These are phyloP conservation scores for Microthlaspi erraticum DNA, from an alignment of 345 rosid genomes.

Conservation along the genomic window DNA sequence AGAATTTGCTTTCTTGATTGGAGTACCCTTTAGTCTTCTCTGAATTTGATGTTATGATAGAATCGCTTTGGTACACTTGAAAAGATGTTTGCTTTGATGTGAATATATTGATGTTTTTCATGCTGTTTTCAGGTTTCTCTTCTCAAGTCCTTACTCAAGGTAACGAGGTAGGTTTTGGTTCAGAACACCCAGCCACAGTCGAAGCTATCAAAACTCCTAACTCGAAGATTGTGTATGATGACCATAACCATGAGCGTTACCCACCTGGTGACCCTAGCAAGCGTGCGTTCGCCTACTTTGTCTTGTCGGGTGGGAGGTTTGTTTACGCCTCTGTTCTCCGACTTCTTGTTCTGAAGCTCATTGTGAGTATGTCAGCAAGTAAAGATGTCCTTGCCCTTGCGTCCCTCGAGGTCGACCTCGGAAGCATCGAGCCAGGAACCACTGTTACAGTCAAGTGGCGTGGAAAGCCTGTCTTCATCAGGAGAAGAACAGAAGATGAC, in stretches of 20 bases:
- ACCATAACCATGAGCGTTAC: no score
- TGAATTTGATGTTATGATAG: not conserved
- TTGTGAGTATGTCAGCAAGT: no score
- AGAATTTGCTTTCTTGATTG: not conserved
- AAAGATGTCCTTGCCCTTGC: no score
- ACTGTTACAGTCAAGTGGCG: slow-evolving; percentile 98
- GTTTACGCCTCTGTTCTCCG: no score
- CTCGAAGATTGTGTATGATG: no score
- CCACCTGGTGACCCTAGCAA: no score
- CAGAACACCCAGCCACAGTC: slow-evolving; percentile 60
- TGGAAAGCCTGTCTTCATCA: slow-evolving; percentile 95
- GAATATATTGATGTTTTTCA: slow-evolving; percentile 2
- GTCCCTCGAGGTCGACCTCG: no score
- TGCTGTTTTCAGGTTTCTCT: slow-evolving; percentile 58
- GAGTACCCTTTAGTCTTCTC: not conserved
- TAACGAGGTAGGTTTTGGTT: slow-evolving; percentile 48
- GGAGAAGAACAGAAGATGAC: slow-evolving; percentile 91
- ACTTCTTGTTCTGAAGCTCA: no score
- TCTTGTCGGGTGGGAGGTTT: no score
- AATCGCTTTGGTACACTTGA: no score
- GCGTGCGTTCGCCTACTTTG: no score
- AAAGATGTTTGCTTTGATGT: slow-evolving; percentile 1
- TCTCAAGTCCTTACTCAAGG: slow-evolving; percentile 58
- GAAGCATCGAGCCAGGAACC: slow-evolving; percentile 81
- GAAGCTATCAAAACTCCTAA: slow-evolving; percentile 81